Percentiles rank a stretch among this genome's conserved stretches.
phyloP scores from a whole-genome alignment of 2,329 filamentous ascomycete genomes.

The Penicillium sp. region DNA sequence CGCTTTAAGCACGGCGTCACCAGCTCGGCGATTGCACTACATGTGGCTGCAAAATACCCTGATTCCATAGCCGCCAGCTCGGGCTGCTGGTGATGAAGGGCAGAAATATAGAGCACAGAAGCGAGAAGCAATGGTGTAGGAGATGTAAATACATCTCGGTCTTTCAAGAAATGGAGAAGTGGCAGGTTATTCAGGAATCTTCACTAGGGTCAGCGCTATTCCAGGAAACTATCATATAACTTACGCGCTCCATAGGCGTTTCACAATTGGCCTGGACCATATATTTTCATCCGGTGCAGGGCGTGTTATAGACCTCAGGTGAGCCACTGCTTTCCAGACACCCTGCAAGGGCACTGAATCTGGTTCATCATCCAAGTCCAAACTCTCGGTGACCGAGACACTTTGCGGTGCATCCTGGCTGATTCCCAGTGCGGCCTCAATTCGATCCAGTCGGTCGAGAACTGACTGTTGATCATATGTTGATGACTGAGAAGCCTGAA shows the following conservation, averaged over 20 bases:
- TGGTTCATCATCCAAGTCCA: constrained; percentile 24
- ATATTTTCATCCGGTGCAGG: constrained; percentile 28
- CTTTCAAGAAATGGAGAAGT: constrained; percentile 38
- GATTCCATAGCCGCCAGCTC: constrained; percentile 29
- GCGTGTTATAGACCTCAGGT: constrained; percentile 33
- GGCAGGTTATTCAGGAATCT: constrained; percentile 39
- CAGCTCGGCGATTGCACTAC: constrained; percentile 35
- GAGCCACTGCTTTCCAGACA: constrained; percentile 33
- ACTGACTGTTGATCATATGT: constrained; percentile 29
- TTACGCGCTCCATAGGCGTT: constrained; percentile 36
- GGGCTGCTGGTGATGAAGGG: constrained; percentile 31
- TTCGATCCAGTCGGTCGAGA: constrained; percentile 34
- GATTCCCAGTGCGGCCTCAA: constrained; percentile 35
- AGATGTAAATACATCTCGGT: constrained; percentile 33
- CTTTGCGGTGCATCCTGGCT: constrained; percentile 15
- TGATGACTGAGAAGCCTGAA: constrained; percentile 10
- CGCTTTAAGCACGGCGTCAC: constrained; percentile 22
- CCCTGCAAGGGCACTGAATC: constrained; percentile 24
- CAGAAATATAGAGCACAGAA: constrained; percentile 39
- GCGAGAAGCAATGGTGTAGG: constrained; percentile 37
- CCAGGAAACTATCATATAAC: constrained; percentile 8
- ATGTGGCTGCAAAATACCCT: constrained; percentile 35
- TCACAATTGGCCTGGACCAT: constrained; percentile 36
- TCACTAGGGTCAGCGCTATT: constrained; percentile 8
- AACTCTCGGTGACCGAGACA: constrained; percentile 8